Evolutionary conservation across 495 filamentous ascomycete genomes (phyloP).

Genomic region (Trichoderma asperelloides): DNA sequence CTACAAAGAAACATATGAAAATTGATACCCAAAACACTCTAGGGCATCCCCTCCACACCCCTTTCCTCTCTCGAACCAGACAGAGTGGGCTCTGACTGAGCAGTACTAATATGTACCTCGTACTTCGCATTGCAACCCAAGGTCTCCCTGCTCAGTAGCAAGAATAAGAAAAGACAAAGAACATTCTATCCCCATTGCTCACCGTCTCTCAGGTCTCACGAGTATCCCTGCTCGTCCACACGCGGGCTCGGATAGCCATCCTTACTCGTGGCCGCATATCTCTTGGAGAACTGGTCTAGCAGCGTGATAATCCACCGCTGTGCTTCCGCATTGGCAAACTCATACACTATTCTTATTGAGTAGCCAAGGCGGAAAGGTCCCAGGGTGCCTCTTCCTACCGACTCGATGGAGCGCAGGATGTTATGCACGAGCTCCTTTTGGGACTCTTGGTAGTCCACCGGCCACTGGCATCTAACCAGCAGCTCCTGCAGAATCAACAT

Average conservation of each 20-base stretch:
- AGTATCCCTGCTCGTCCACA: conserved; percentile 11
- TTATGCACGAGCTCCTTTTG: conserved; percentile 11
- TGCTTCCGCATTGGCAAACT: conserved; percentile 13
- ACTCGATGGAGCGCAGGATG: conserved; percentile 17
- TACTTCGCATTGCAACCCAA: not conserved
- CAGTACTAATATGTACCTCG: not conserved
- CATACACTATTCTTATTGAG: conserved; percentile 14
- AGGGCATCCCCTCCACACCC: not conserved
- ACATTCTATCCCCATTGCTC: not conserved
- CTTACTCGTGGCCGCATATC: conserved; percentile 14
- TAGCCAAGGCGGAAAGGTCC: conserved; percentile 16
- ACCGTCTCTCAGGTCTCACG: conserved; percentile 4
- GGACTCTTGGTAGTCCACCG: conserved; percentile 7
- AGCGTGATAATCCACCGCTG: conserved; percentile 14
- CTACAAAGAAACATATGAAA: not conserved
- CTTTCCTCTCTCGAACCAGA: not conserved
- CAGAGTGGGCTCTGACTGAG: not conserved
- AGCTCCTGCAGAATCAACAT: conserved; percentile 16
- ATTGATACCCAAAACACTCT: conserved; percentile 5
- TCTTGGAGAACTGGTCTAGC: conserved; percentile 12
- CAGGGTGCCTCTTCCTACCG: conserved; percentile 13
- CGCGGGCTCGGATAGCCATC: conserved; percentile 5
- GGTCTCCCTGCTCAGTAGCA: not conserved
- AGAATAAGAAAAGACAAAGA: not conserved
- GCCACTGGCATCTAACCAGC: conserved; percentile 11